Conservation (phyloP, 2,329 filamentous ascomycete genomes). For the Ophiostoma perfectum region DNA sequence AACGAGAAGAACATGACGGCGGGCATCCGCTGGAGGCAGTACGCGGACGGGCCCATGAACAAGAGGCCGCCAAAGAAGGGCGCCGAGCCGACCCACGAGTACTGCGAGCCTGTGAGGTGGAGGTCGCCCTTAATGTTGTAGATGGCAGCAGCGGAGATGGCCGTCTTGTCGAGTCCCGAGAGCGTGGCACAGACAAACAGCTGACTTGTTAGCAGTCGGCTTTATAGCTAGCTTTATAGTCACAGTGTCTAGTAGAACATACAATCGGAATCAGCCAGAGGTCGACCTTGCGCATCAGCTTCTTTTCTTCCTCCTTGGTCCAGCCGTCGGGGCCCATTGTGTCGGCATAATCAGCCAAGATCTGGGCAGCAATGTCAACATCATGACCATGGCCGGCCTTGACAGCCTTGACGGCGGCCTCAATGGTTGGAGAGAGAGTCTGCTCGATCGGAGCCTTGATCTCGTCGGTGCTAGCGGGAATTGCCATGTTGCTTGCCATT, state of each 20-base stretch:
- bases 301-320: constrained; percentile 25
- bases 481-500: background rate
- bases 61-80: constrained; percentile 29
- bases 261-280: constrained; percentile 27
- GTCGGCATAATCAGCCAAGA: constrained; percentile 29
- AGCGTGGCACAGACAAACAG: constrained; percentile 23
- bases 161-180: constrained; percentile 27
- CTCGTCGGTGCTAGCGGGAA: background rate
- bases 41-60: constrained; percentile 28
- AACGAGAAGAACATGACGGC: constrained; percentile 25
- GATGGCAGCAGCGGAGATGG: constrained; percentile 30
- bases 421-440: background rate
- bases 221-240: constrained; percentile 23
- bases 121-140: constrained; percentile 28
- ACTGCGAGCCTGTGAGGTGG: constrained; percentile 29
- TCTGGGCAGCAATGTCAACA: constrained; percentile 30
- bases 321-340: constrained; percentile 23
- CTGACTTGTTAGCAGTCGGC: background rate
- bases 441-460: background rate
- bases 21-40: constrained; percentile 27
- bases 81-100: constrained; percentile 29
- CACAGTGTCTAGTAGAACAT: constrained; percentile 18
- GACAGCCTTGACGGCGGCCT: constrained; percentile 27
- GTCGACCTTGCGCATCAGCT: constrained; percentile 25
- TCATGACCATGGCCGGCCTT: constrained; percentile 29